Base-by-base conservation (phyloP, 768 basidiomycete species). In the Pulveroboletus sp. region DNA sequence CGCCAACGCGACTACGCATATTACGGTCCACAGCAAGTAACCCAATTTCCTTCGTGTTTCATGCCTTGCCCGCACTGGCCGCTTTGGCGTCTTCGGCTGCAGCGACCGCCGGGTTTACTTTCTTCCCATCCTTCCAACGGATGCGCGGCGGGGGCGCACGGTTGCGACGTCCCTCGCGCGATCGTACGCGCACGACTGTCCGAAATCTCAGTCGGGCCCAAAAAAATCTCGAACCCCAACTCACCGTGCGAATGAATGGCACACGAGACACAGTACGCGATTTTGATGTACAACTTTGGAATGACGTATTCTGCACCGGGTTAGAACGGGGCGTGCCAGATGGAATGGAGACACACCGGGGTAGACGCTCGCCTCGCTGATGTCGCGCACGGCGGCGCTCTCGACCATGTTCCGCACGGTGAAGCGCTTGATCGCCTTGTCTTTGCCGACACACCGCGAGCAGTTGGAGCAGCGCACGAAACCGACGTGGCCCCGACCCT, bases 391-490 rank as follows among this genome's bases (percentile, higher is more conserved):
- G 47, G 95, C 95, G 38, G 96, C 96, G 67, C 90, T 90, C 82
- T 98, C 95, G 50, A 99, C 93, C 91, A 98, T 98, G 84, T 99
- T 99, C 74, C 93, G 85, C 67, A 98, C 95, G 32, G 94, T 96
- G 83, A 95, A 95, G 45, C 96, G 82, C 79, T 96, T 96, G 86
- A 98, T 96, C 59, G 95, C 95, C 82, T 98, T 98, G 80, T 98
- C 95, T 81, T 98, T 98, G 61, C 79, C 86, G 51, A 96, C 93
- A 70, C 91, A 93, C 61, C 96, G 89, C 67, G 92, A 92, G 83
- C 96, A 99, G 85, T 99, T 99, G 60, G 93, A 94, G 82, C 96
- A 99, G 64, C 96, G 89, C 68, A 99, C 82, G 71, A 89, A 91
- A 56, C 73, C 80, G 71, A 93, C 90, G 74, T 96, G 93, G 71